Conservation (phyloP, 805 yeast species). For the Metschnikowia kunwiensis region DNA sequence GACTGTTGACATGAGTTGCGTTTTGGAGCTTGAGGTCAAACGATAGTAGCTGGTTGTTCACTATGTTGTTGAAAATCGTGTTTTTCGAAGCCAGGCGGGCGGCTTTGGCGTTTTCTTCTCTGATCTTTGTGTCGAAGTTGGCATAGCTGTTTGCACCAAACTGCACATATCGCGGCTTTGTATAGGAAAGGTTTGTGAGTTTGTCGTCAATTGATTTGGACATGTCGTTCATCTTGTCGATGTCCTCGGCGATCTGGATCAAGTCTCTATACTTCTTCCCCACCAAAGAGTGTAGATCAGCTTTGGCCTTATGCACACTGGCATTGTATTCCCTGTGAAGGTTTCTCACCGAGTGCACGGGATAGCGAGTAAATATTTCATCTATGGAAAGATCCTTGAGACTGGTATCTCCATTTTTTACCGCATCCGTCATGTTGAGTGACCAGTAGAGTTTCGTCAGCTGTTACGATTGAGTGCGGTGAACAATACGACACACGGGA, state of each 20-base stretch:
- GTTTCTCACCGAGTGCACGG: slow-evolving; percentile 32
- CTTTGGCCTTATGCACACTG: slow-evolving; percentile 27
- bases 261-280: slow-evolving; percentile 42
- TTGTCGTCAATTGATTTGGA: slow-evolving; percentile 24
- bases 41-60: slow-evolving; percentile 28
- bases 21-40: slow-evolving; percentile 29
- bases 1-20: slow-evolving; percentile 21
- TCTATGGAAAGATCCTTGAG: slow-evolving; percentile 24
- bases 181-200: slow-evolving; percentile 33
- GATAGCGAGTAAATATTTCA: slow-evolving; percentile 31
- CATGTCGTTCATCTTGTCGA: slow-evolving; percentile 28
- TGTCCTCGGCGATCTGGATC: slow-evolving; percentile 43
- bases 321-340: slow-evolving; percentile 28
- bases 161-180: slow-evolving; percentile 25
- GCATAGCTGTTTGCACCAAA: slow-evolving; percentile 22
- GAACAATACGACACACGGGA: neutral
- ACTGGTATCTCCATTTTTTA: neutral
- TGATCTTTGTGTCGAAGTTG: slow-evolving; percentile 21
- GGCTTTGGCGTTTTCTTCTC: slow-evolving; percentile 18
- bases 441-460: neutral
- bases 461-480: neutral
- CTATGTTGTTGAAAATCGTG: slow-evolving; percentile 28
- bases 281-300: slow-evolving; percentile 36
- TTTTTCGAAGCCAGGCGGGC: slow-evolving; percentile 22
- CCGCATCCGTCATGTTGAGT: neutral